Percentiles rank a stretch among this genome's conserved stretches.
Conservation (phyloP, 306 rosid species). For the Trichosanthes truncata region DNA sequence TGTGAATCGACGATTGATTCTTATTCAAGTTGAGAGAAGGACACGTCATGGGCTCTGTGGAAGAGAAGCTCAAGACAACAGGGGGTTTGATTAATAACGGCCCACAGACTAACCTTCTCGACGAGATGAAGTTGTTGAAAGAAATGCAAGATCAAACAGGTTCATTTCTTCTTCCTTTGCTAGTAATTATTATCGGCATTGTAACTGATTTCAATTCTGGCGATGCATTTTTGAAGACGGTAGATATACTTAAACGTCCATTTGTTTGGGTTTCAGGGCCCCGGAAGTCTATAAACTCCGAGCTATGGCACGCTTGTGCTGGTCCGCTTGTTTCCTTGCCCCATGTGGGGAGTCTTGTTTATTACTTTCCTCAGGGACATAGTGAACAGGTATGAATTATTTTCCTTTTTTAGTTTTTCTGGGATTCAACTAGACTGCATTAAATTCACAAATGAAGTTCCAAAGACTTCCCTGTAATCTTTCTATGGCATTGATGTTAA, state of each 20-base stretch:
- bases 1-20: slow-evolving; percentile 25
- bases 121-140: slow-evolving; percentile 79
- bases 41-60: slow-evolving; percentile 47
- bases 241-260: not conserved
- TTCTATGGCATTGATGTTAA: not conserved
- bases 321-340: slow-evolving; percentile 93
- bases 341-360: slow-evolving; percentile 73
- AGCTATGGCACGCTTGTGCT: slow-evolving; percentile 98
- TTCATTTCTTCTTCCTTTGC: slow-evolving; percentile 10
- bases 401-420: not conserved
- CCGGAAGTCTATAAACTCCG: slow-evolving; percentile 67
- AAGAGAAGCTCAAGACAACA: slow-evolving; percentile 46
- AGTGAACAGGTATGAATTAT: slow-evolving; percentile 72
- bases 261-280: slow-evolving; percentile 38
- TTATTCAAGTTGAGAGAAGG: slow-evolving; percentile 8
- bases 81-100: slow-evolving; percentile 35
- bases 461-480: not conserved
- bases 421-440: not conserved
- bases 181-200: not conserved
- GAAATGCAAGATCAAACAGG: slow-evolving; percentile 92
- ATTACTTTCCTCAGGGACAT: slow-evolving; percentile 97
- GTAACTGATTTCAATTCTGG: not conserved
- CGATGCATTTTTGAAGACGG: not conserved
- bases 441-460: not conserved
- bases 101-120: slow-evolving; percentile 36